Conservation (phyloP, 2,329 filamentous ascomycete species). For the Talaromyces sp. region DNA sequence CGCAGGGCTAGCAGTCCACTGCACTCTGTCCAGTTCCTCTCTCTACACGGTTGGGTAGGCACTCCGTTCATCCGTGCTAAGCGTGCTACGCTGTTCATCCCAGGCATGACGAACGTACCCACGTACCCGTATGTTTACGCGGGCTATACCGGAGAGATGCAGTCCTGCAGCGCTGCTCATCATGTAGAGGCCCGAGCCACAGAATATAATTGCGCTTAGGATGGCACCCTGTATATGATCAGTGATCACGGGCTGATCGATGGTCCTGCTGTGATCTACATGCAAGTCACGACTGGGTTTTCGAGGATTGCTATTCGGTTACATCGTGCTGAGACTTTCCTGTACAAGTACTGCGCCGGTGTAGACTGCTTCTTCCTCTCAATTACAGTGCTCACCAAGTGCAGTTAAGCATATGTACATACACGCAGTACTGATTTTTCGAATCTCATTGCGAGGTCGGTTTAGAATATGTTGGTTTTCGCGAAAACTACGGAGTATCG, state of each 20-base stretch:
- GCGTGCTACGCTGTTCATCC: background rate
- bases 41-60: background rate
- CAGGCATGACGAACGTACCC: background rate
- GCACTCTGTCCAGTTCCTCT: background rate
- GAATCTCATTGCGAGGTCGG: background rate
- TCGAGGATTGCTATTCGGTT: background rate
- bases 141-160: background rate
- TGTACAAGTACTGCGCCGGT: background rate
- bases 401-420: too few species aligned
- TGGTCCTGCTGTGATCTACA: conserved; percentile 5
- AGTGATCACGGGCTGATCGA: background rate
- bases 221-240: background rate
- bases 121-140: background rate
- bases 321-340: background rate
- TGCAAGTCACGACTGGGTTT: background rate
- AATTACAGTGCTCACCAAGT: background rate
- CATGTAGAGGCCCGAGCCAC: background rate
- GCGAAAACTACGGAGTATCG: background rate
- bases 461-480: background rate
- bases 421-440: too few species aligned
- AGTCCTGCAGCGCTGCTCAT: background rate
- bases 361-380: background rate
- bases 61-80: background rate
- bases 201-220: background rate
- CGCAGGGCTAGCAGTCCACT: background rate